Evolutionary conservation across 2,329 filamentous ascomycete genomes (phyloP).

Genomic region (Curvularia sp.): DNA sequence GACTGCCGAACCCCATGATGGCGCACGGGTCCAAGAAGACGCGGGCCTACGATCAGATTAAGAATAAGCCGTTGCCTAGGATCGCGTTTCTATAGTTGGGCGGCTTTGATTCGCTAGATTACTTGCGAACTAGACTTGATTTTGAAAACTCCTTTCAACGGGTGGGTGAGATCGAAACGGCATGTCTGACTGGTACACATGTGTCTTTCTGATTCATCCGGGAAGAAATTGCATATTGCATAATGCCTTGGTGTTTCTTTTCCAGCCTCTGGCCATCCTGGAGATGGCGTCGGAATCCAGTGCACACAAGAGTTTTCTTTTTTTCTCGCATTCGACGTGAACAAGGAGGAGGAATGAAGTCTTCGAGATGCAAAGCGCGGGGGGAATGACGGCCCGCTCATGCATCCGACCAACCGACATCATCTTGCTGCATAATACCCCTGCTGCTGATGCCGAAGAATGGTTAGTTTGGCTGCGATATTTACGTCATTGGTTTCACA

Average conservation of each 20-base stretch:
- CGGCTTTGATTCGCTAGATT: not conserved
- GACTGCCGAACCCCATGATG: not conserved
- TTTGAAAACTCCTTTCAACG: not conserved
- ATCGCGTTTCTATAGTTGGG: conserved; percentile 30
- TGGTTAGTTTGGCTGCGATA: not conserved
- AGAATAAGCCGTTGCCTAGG: conserved; percentile 40
- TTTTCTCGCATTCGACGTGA: not conserved
- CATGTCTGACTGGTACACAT: not conserved
- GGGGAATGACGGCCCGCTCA: not conserved
- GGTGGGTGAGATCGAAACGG: not conserved
- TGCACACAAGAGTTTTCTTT: not conserved
- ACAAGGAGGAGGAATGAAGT: not conserved
- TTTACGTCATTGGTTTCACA: not conserved
- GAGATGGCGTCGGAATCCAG: too few relatives aligned
- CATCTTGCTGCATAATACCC: too few relatives aligned
- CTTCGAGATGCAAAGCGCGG: not conserved
- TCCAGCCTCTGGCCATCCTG: too few relatives aligned
- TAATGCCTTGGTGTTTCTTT: not conserved
- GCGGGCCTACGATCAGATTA: conserved; percentile 31
- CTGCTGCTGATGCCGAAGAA: not conserved
- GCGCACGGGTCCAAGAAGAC: conserved; percentile 9
- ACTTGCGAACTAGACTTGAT: not conserved
- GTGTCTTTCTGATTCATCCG: not conserved
- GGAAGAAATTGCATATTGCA: not conserved
- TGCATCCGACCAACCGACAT: too few relatives aligned